phyloP scores from a whole-genome alignment of 2,329 filamentous ascomycete species.

The Ophiocordyceps camponoti-saundersi region DNA sequence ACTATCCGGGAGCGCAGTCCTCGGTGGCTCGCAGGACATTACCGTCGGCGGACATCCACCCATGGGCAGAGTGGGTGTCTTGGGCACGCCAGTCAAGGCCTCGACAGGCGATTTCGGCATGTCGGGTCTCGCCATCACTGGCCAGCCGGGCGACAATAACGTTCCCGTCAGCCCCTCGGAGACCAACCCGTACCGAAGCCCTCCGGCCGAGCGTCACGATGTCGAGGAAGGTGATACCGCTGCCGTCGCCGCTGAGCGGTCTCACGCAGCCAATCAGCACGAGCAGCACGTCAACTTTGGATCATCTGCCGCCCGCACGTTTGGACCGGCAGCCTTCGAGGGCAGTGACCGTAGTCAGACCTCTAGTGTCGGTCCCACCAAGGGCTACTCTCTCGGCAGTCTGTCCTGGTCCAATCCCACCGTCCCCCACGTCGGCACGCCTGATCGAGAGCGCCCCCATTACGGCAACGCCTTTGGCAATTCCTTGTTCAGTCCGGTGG shows the following conservation, averaged over 20 bases:
- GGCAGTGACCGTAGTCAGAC: slow-evolving; percentile 85
- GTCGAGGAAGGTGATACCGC: slow-evolving; percentile 38
- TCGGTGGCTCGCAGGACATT: slow-evolving; percentile 60
- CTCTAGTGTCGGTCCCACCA: slow-evolving; percentile 69
- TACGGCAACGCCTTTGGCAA: slow-evolving; percentile 53
- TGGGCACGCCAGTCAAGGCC: slow-evolving; percentile 38
- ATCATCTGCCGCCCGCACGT: slow-evolving; percentile 35
- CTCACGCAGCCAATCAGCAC: slow-evolving; percentile 21
- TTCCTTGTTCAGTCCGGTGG: slow-evolving; percentile 61
- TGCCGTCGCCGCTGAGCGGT: slow-evolving; percentile 24
- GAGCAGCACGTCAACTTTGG: slow-evolving; percentile 29
- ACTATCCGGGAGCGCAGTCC: slow-evolving; percentile 50
- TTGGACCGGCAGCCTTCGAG: slow-evolving; percentile 34
- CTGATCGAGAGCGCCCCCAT: slow-evolving; percentile 44
- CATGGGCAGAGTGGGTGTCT: slow-evolving; percentile 19
- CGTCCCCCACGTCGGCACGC: slow-evolving; percentile 43
- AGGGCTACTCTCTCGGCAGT: slow-evolving; percentile 50
- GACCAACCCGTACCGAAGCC: slow-evolving; percentile 92
- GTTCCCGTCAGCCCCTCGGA: slow-evolving; percentile 81
- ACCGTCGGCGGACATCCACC: slow-evolving; percentile 20
- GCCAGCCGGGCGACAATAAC: slow-evolving; percentile 37
- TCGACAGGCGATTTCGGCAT: slow-evolving; percentile 44
- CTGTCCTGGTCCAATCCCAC: slow-evolving; percentile 43
- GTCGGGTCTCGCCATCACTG: slow-evolving; percentile 39
- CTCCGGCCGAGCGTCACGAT: slow-evolving; percentile 56